Evolutionary conservation across 768 basidiomycete species (phyloP), one percentile per base, ranked within the genome.

Genomic region (Gautieria morchelliformis): DNA sequence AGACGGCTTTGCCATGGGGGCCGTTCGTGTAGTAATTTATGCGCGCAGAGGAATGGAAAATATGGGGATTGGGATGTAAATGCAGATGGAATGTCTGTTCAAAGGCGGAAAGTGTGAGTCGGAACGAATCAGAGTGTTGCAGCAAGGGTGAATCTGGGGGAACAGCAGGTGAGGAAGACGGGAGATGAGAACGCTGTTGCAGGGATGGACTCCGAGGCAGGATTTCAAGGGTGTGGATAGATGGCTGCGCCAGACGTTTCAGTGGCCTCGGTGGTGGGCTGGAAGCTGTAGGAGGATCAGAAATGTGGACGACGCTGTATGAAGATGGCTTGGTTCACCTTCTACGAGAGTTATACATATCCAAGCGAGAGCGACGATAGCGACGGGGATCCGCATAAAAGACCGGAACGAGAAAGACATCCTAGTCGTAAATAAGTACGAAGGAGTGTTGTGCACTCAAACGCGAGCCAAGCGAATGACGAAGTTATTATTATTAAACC

Each of bases 41-140:
- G 42, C 83, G 80, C 1, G 89, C 89, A 53, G 84, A 79, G 44
- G 89, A 84, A 65, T 91, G 88, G 52, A 92, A 74, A 60, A 93
- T 80, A 61, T 88, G 73, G 61, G 85, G 80, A 65, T 89, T 90
- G 8, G 90, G 89, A 17, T 79, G 80, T 50, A 93, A 75, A 64
- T 91, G 85, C 46, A 93, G 76, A 65, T 85, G 74, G 65, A 83
- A 86, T 27, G 74, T 78, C 42, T 85, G 77, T 61, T 77, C 76
- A 63, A 85, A 85, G 10, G 82, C 85, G 44, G 82, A 75, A 52
- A 90, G 70, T 30, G 79, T 80, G 52, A 90, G 76, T 27, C 87
- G 80, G 67, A 89, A 82, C 10, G 81, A 80, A 67, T 90, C 87
- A 64, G 81, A 76, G 67, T 84, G 78, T 44, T 75, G 81, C 40